These are phyloP conservation scores for Podila minutissima DNA, from an alignment of 192 early-diverging fungal species.

Conservation along the genomic window DNA sequence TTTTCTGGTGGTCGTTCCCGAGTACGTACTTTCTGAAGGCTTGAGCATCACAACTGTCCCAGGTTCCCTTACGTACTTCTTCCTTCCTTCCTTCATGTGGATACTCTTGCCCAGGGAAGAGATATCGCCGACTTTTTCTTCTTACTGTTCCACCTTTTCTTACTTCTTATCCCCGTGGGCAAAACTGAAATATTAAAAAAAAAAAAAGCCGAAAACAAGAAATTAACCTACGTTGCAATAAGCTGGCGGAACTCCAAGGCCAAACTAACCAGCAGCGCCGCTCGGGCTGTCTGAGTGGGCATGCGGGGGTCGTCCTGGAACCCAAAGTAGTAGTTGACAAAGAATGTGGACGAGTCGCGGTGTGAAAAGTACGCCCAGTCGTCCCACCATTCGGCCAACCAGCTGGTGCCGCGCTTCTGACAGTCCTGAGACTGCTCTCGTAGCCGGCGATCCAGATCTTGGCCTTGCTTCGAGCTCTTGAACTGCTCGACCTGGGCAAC, in stretches of 20 bases:
- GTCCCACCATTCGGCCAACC: slow-evolving; percentile 54
- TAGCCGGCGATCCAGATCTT: slow-evolving; percentile 39
- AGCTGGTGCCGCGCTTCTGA: slow-evolving; percentile 49
- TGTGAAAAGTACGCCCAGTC: slow-evolving; percentile 49
- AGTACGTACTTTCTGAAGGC: too few species aligned
- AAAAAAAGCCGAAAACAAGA: neutral
- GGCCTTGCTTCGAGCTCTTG: slow-evolving; percentile 25
- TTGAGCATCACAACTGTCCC: too few species aligned
- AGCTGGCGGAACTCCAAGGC: slow-evolving; percentile 44
- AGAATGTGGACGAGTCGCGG: slow-evolving; percentile 47
- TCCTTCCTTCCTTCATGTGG: too few species aligned
- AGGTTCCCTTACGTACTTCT: too few species aligned
- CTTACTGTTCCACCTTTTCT: too few species aligned
- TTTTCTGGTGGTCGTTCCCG: too few species aligned
- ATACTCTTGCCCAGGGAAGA: too few species aligned
- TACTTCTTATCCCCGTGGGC: neutral
- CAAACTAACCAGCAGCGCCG: slow-evolving; percentile 41
- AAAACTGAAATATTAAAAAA: neutral
- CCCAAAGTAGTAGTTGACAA: slow-evolving; percentile 51
- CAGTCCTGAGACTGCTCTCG: slow-evolving; percentile 54
- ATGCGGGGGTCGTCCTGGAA: slow-evolving; percentile 47
- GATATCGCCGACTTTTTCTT: too few species aligned
- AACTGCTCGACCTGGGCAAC: slow-evolving; percentile 54
- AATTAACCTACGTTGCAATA: slow-evolving; percentile 43
- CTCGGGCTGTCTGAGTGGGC: slow-evolving; percentile 47